phyloP scores from a whole-genome alignment of 371 early-diverging fungal species.

The Mucor lusitanicus region DNA sequence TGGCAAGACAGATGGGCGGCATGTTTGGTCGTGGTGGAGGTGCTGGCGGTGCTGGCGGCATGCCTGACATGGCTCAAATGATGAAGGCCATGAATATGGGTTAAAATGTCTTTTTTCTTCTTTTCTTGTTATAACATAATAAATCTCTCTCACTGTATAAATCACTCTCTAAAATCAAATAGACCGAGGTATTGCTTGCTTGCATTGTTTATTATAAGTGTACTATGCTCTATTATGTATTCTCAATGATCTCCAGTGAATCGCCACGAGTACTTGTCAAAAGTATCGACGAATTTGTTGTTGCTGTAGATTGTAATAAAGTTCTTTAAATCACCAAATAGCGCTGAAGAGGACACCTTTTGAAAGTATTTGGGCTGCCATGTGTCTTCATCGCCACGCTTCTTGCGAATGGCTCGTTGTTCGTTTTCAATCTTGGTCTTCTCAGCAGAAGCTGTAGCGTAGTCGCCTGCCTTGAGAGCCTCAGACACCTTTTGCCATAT shows the following conservation, averaged over 20 bases:
- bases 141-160: neutral
- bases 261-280: neutral
- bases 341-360: neutral
- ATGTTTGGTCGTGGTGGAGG: constrained; percentile 62
- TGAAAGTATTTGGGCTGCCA: constrained; percentile 46
- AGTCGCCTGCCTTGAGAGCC: constrained; percentile 68
- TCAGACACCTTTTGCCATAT: constrained; percentile 75
- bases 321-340: neutral
- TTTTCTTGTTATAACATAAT: neutral
- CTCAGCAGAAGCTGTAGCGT: constrained; percentile 65
- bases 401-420: constrained; percentile 70
- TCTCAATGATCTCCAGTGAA: neutral
- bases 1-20: constrained; percentile 74
- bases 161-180: neutral
- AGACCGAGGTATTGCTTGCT: too few relatives aligned
- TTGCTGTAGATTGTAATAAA: neutral
- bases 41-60: constrained; percentile 40
- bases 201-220: neutral
- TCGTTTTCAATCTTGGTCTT: constrained; percentile 75
- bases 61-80: constrained; percentile 73
- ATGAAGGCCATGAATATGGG: constrained; percentile 55
- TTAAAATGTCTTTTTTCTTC: neutral
- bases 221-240: neutral
- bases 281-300: constrained; percentile 4
- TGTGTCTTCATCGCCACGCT: constrained; percentile 56